Percentiles rank a stretch among this genome's conserved stretches.
Evolutionary conservation across 768 basidiomycete genomes (phyloP).

Genomic region (Harrya chromipes): DNA sequence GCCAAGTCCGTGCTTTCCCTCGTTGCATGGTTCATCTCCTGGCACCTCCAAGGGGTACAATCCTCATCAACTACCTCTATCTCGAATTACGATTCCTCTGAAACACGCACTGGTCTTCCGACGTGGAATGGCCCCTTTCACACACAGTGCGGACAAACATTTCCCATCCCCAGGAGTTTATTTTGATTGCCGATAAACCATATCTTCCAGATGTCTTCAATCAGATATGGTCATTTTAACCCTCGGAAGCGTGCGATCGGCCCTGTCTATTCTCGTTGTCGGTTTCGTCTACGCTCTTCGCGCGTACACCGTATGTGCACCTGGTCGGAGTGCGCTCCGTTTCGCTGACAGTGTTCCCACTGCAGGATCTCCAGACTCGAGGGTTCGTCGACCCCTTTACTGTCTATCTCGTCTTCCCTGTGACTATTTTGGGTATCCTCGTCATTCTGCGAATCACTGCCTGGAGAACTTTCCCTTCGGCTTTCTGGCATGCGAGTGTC

Average conservation of each 20-base stretch:
- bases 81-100: not conserved
- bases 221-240: not conserved
- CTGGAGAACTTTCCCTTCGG: conserved; percentile 17
- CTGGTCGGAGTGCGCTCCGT: not conserved
- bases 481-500: conserved; percentile 30
- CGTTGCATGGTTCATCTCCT: conserved; percentile 10
- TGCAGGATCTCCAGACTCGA: conserved; percentile 18
- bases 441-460: conserved; percentile 16
- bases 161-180: conserved; percentile 1
- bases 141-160: conserved; percentile 2
- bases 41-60: not conserved
- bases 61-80: not conserved
- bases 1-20: conserved; percentile 18
- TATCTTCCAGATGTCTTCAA: not conserved
- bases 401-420: conserved; percentile 23
- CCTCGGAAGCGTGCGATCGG: conserved; percentile 12
- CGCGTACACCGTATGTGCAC: conserved; percentile 20
- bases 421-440: conserved; percentile 20
- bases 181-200: conserved; percentile 1
- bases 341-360: conserved; percentile 2
- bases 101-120: conserved; percentile 2
- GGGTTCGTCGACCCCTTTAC: conserved; percentile 20
- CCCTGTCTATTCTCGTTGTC: conserved; percentile 12
- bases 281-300: conserved; percentile 13
- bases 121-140: conserved; percentile 7